Conservation (phyloP, 768 basidiomycete species). For the Mycena kentingensis region DNA sequence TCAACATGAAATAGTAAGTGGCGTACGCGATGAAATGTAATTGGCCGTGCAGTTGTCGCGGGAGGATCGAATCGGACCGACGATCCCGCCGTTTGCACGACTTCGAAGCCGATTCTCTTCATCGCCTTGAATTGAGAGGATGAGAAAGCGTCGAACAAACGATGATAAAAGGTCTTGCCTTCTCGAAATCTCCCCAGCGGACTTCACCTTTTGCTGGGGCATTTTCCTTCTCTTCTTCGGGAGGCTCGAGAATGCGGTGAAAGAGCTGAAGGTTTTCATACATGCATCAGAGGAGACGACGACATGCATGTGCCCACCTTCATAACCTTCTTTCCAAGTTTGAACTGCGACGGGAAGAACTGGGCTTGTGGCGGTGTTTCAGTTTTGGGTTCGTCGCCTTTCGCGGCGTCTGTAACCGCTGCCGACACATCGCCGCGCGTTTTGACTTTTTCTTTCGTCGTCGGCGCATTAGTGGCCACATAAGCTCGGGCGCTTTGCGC, state of each 20-base stretch:
- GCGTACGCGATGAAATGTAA: slow-evolving; percentile 1
- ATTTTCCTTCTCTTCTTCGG: slow-evolving; percentile 8
- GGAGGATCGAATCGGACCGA: slow-evolving; percentile 9
- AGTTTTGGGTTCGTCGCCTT: background rate
- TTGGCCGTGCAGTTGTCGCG: slow-evolving; percentile 2
- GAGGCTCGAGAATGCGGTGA: slow-evolving; percentile 18
- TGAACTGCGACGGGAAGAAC: background rate
- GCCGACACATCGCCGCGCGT: slow-evolving; percentile 5
- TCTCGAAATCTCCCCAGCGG: slow-evolving; percentile 26
- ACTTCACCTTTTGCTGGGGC: slow-evolving; percentile 2
- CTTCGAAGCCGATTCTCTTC: slow-evolving; percentile 7
- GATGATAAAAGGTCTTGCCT: background rate
- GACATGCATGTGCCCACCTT: too few relatives aligned
- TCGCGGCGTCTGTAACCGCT: background rate
- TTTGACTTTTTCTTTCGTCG: slow-evolving; percentile 17
- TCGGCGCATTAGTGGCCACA: background rate
- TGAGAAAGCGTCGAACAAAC: background rate
- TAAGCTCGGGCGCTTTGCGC: slow-evolving; percentile 15
- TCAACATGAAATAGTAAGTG: background rate
- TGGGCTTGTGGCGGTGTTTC: too few relatives aligned
- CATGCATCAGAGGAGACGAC: background rate
- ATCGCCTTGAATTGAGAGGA: slow-evolving; percentile 6
- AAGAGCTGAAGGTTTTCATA: slow-evolving; percentile 9
- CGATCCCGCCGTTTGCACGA: slow-evolving; percentile 8
- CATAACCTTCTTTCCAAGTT: background rate